Evolutionary conservation across 306 rosid genomes (phyloP).

Genomic region (Gleditsia sinensis): DNA sequence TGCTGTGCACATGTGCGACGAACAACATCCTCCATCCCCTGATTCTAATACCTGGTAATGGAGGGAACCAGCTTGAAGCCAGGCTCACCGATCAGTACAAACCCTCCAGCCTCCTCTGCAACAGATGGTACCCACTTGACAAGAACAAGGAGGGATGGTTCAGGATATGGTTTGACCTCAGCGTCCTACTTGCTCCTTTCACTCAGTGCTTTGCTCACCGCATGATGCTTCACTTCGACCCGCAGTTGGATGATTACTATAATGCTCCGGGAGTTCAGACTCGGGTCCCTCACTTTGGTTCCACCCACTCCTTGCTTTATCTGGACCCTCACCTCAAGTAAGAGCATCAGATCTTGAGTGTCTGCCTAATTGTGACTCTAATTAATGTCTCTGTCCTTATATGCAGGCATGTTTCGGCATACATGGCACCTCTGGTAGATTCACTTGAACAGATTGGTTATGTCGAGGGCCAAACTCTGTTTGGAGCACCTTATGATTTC

Average conservation of each 20-base stretch:
- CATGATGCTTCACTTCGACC: slow-evolving; percentile 73
- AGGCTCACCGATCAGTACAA: slow-evolving; percentile 53
- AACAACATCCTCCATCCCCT: slow-evolving; percentile 58
- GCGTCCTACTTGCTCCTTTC: slow-evolving; percentile 67
- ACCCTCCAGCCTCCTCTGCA: slow-evolving; percentile 59
- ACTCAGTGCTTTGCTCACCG: slow-evolving; percentile 79
- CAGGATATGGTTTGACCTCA: slow-evolving; percentile 84
- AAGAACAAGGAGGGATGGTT: slow-evolving; percentile 72
- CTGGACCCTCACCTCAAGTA: slow-evolving; percentile 82
- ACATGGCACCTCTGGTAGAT: slow-evolving; percentile 74
- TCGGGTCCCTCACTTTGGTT: slow-evolving; percentile 74
- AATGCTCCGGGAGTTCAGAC: slow-evolving; percentile 75
- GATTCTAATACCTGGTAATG: slow-evolving; percentile 78
- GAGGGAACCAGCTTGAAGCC: slow-evolving; percentile 92
- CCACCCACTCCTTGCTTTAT: slow-evolving; percentile 67
- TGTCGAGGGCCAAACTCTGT: slow-evolving; percentile 58
- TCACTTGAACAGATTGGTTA: slow-evolving; percentile 70
- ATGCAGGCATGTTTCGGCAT: slow-evolving; percentile 57
- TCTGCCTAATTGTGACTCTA: neutral
- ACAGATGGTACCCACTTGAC: slow-evolving; percentile 60
- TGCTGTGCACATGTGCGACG: slow-evolving; percentile 56
- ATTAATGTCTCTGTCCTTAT: neutral
- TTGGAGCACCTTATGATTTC: slow-evolving; percentile 95
- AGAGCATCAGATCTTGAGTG: too few species aligned
- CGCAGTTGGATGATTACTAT: slow-evolving; percentile 55